Percentiles rank a stretch among this genome's conserved stretches.
These are phyloP conservation scores for Anisodus tanguticus DNA, from an alignment of 257 asterid species.

Conservation along the genomic window DNA sequence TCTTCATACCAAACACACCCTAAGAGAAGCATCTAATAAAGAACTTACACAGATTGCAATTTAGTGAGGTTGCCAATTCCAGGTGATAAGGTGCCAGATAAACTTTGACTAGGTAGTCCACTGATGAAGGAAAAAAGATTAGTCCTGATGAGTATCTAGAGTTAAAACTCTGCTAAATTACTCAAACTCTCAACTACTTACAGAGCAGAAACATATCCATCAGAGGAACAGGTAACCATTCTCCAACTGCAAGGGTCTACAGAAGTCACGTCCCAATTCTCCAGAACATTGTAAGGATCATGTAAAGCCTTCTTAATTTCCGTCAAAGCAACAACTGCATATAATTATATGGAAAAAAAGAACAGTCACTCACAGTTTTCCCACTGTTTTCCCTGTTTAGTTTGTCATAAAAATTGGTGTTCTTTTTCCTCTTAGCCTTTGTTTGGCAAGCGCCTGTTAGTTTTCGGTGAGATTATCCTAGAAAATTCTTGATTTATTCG, in stretches of 20 bases:
- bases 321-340: constrained; percentile 89
- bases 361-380: background rate
- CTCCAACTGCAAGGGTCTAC: constrained; percentile 99
- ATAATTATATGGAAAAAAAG: background rate
- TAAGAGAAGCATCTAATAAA: constrained; percentile 11
- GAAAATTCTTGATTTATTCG: too few relatives aligned
- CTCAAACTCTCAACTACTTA: constrained; percentile 47
- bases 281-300: constrained; percentile 89
- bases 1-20: too few relatives aligned
- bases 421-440: too few relatives aligned
- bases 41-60: constrained; percentile 85
- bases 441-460: too few relatives aligned
- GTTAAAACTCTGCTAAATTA: background rate
- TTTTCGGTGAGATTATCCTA: too few relatives aligned
- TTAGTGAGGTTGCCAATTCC: constrained; percentile 85
- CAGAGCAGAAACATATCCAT: constrained; percentile 88
- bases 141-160: background rate
- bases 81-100: constrained; percentile 83
- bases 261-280: constrained; percentile 89
- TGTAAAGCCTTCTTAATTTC: constrained; percentile 67
- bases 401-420: too few relatives aligned
- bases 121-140: constrained; percentile 45
- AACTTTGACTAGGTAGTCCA: constrained; percentile 79
- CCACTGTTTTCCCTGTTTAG: too few relatives aligned
- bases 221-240: constrained; percentile 81